Evolutionary conservation across 1,284 basidiomycete genomes (phyloP).

Genomic region (Gymnopus androsaceus): DNA sequence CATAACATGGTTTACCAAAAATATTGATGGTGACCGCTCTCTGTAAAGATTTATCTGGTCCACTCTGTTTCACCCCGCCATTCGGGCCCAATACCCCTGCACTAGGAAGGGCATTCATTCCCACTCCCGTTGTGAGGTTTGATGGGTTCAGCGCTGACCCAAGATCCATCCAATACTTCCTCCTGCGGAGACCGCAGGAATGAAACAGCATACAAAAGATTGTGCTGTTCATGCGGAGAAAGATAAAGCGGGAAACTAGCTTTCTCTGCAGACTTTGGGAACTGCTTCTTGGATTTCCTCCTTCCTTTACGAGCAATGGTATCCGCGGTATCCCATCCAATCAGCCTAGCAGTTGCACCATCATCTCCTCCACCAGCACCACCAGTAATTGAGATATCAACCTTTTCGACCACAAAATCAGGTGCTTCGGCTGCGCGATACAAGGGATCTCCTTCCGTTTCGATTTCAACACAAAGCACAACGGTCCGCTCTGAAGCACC

Average conservation of each 20-base stretch:
- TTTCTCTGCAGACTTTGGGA: neutral
- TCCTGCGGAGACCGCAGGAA: conserved; percentile 71
- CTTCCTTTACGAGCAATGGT: neutral
- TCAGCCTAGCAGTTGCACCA: conserved; percentile 37
- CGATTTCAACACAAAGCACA: conserved; percentile 83
- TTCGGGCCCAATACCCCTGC: conserved; percentile 7
- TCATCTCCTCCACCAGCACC: conserved; percentile 12
- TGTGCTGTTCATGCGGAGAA: conserved; percentile 75
- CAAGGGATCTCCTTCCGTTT: conserved; percentile 60
- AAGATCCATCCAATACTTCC: conserved; percentile 36
- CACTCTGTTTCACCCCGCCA: conserved; percentile 18
- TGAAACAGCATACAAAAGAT: conserved; percentile 82
- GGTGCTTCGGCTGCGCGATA: conserved; percentile 35
- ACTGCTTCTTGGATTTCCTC: neutral
- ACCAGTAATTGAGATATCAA: conserved; percentile 33
- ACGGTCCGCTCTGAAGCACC: conserved; percentile 81
- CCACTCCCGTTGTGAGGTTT: neutral
- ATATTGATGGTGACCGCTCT: conserved; percentile 80
- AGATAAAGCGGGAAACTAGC: conserved; percentile 73
- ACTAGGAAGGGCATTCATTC: conserved; percentile 12
- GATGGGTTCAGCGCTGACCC: conserved; percentile 13
- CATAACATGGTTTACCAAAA: conserved; percentile 63
- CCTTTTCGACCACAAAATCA: conserved; percentile 71
- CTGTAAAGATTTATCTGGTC: conserved; percentile 49
- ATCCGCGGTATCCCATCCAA: conserved; percentile 57